Conservation (phyloP, 805 yeast genomes). For the Teunomyces atbi region DNA sequence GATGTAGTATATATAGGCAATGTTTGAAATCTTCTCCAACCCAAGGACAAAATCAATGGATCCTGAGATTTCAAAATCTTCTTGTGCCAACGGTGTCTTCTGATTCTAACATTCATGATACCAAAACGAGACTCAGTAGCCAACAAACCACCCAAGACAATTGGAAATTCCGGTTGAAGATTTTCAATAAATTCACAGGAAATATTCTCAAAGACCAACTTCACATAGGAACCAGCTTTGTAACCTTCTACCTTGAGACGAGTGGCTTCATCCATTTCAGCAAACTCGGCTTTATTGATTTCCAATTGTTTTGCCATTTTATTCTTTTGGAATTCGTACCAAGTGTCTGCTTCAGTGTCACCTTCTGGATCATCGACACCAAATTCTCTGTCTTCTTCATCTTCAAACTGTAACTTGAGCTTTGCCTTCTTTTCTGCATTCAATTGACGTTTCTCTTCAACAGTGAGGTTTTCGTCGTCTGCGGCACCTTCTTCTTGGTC, state of each 20-base stretch:
- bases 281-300: slow-evolving; percentile 80
- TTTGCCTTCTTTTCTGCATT: slow-evolving; percentile 91
- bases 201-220: slow-evolving; percentile 73
- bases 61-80: slow-evolving; percentile 93
- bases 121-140: slow-evolving; percentile 94
- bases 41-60: slow-evolving; percentile 88
- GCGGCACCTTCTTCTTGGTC: slow-evolving; percentile 44
- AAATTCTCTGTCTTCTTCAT: slow-evolving; percentile 60
- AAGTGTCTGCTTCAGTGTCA: slow-evolving; percentile 76
- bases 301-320: slow-evolving; percentile 95
- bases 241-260: slow-evolving; percentile 86
- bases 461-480: slow-evolving; percentile 44
- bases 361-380: slow-evolving; percentile 81
- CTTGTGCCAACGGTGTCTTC: slow-evolving; percentile 99
- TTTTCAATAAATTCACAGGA: slow-evolving; percentile 91
- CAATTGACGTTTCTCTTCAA: slow-evolving; percentile 72
- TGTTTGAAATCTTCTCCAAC: slow-evolving; percentile 99
- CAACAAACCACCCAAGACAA: slow-evolving; percentile 86
- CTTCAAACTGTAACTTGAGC: slow-evolving; percentile 85
- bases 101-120: slow-evolving; percentile 84
- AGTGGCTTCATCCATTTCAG: slow-evolving; percentile 70
- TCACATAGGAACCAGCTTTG: slow-evolving; percentile 91
- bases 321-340: slow-evolving; percentile 97
- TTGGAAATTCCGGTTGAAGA: slow-evolving; percentile 81
- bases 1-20: slow-evolving; percentile 93